Base-by-base conservation (phyloP, 306 rosid species). In the Malus fusca region DNA sequence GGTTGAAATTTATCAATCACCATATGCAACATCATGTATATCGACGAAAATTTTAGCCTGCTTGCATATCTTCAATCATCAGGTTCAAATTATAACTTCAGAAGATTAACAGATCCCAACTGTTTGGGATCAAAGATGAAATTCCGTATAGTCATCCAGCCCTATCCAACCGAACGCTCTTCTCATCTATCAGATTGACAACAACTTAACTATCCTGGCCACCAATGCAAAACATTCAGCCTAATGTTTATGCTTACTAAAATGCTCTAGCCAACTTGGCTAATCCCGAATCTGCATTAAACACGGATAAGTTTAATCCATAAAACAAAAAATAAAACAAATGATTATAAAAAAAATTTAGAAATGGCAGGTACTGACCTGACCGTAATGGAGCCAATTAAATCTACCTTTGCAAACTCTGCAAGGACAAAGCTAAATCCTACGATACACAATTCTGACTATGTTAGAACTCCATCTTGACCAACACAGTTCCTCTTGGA, bases 401-500 rank as follows among this genome's bases (percentile, higher is more conserved):
- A 15, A 74, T 72, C 80, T 76, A 78, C 72, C 75, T 26, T n/a
- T 77, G 80, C 73, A 22, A 64, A 55, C 44, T 68, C 78, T 51
- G 43, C 60, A 61, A 26, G 72, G 74, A 40, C 12, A 77, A 53
- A 23, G 75, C 33, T 72, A 62, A 66, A 77, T 76, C 61, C 71
- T 22, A 67, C 53, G 70, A 85, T 68, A 80, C 72, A 66, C 46
- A 67, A 33, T 60, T 52, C 82, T 82, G 78, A 77, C 72, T 78
- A 87, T 68, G 84, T 77, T 70, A 81, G 86, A 87, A 66, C 78
- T 66, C 77, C 91, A n/a, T 73, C 67, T 74, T 89, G 89, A 72
- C 84, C 91, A 33, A 42, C 19, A 80, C 73, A 70, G 76, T 74
- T 81, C 66, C 85, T 84, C 83, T 87, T 88, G 58, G 96, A 90